Conservation (phyloP, 352 stramenopile species). For the Pythium pectinolyticum region DNA sequence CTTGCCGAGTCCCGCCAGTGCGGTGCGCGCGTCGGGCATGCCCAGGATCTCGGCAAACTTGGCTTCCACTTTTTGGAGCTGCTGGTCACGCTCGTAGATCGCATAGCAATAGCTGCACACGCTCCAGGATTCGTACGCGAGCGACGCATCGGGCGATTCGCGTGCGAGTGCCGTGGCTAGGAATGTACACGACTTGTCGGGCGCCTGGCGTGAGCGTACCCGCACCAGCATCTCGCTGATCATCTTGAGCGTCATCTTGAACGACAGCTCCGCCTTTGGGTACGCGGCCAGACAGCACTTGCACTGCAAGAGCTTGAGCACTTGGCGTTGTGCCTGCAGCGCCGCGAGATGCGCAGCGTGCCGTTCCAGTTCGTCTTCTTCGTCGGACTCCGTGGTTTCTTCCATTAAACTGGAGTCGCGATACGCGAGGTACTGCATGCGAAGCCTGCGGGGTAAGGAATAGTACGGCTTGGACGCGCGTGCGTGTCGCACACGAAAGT, state of each 20-base stretch:
- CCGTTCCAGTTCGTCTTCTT: slow-evolving; percentile 28
- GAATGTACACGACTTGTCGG: slow-evolving; percentile 53
- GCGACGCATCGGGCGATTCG: slow-evolving; percentile 48
- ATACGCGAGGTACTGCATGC: slow-evolving; percentile 59
- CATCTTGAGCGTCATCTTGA: slow-evolving; percentile 90
- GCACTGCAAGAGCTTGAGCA: slow-evolving; percentile 73
- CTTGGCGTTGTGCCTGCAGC: slow-evolving; percentile 51
- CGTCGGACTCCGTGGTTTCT: slow-evolving; percentile 53
- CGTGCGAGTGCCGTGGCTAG: slow-evolving; percentile 43
- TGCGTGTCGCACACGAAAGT: slow-evolving; percentile 48
- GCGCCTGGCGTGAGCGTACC: slow-evolving; percentile 52
- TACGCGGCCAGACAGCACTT: slow-evolving; percentile 80
- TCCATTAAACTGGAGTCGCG: slow-evolving; percentile 63
- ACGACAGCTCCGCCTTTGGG: slow-evolving; percentile 70
- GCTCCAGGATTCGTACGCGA: slow-evolving; percentile 85
- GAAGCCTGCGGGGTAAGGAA: slow-evolving; percentile 44
- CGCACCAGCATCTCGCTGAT: slow-evolving; percentile 80
- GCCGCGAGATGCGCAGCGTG: slow-evolving; percentile 22
- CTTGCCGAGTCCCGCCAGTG: slow-evolving; percentile 46
- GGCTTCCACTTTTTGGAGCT: slow-evolving; percentile 64
- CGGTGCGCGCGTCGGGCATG: slow-evolving; percentile 35
- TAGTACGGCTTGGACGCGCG: slow-evolving; percentile 35
- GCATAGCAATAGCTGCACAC: slow-evolving; percentile 85
- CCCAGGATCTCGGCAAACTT: slow-evolving; percentile 62
- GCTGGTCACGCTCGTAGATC: slow-evolving; percentile 83